Conservation (phyloP, 1,284 basidiomycete genomes). For the Irpex sp. region DNA sequence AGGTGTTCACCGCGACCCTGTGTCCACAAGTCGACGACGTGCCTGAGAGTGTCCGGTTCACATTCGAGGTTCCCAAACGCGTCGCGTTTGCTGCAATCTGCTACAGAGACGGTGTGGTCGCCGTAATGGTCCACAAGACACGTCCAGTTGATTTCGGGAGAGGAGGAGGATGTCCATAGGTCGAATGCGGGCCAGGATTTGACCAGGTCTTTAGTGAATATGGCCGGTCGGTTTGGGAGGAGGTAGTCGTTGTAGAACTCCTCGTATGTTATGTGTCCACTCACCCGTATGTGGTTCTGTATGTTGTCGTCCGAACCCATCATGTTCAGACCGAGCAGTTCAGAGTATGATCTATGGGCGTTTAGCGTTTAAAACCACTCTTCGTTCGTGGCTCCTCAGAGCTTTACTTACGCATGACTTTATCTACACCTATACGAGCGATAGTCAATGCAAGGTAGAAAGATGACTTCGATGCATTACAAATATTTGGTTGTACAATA, state of each 20-base stretch:
- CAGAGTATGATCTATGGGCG: too few relatives aligned
- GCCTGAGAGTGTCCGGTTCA: constrained; percentile 15
- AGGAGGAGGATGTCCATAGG: constrained; percentile 10
- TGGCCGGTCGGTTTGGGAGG: constrained; percentile 22
- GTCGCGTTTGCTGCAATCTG: constrained; percentile 23
- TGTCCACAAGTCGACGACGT: constrained; percentile 22
- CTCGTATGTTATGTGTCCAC: constrained; percentile 10
- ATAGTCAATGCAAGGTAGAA: too few relatives aligned
- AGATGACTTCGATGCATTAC: too few relatives aligned
- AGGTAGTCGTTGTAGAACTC: constrained; percentile 22
- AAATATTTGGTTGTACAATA: too few relatives aligned
- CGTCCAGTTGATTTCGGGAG: constrained; percentile 20
- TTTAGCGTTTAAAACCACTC: too few relatives aligned
- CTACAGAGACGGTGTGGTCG: constrained; percentile 18
- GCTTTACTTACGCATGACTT: too few relatives aligned
- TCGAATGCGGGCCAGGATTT: constrained; percentile 20
- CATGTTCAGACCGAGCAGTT: too few relatives aligned
- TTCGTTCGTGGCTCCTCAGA: too few relatives aligned
- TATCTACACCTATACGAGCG: too few relatives aligned
- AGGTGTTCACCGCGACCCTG: constrained; percentile 16
- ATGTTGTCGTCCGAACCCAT: too few relatives aligned
- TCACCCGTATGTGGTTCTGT: background rate
- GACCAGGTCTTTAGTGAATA: constrained; percentile 20
- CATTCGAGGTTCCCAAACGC: constrained; percentile 25
- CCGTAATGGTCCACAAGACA: constrained; percentile 19